A percentile compares a stretch with the other conserved stretches of the same genome.
Evolutionary conservation across 352 stramenopile species (phyloP).

Genomic region (Phytopythium cucurbitacearum): DNA sequence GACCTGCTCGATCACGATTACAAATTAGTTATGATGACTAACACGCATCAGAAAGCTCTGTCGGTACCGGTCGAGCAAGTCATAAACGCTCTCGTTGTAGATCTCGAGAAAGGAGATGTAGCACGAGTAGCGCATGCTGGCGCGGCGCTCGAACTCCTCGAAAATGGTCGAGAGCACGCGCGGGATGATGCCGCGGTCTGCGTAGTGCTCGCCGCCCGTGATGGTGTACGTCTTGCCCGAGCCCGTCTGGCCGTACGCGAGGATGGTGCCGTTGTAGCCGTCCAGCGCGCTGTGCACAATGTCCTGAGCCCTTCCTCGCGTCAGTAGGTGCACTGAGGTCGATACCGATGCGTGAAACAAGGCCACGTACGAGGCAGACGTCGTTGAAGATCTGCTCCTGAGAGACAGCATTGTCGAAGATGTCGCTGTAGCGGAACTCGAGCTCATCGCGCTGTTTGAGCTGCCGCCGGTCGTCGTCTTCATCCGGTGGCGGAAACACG

Average conservation of each 20-base stretch:
- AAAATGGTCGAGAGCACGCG: constrained; percentile 92
- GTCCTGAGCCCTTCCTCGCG: constrained; percentile 21
- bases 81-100: constrained; percentile 96
- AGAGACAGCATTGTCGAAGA: constrained; percentile 60
- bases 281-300: constrained; percentile 68
- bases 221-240: constrained; percentile 81
- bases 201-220: constrained; percentile 89
- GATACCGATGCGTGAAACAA: neutral
- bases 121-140: constrained; percentile 66
- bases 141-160: constrained; percentile 62
- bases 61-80: constrained; percentile 78
- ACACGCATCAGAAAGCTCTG: neutral
- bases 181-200: constrained; percentile 94
- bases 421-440: constrained; percentile 67
- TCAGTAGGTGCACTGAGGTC: neutral
- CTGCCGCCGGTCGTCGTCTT: constrained; percentile 49
- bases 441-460: constrained; percentile 71
- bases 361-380: constrained; percentile 41
- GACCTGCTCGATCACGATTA: constrained; percentile 17
- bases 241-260: constrained; percentile 68
- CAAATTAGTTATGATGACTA: neutral
- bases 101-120: constrained; percentile 96
- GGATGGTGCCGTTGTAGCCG: constrained; percentile 72
- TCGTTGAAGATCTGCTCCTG: constrained; percentile 72
- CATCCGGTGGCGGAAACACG: constrained; percentile 51